phyloP scores from a whole-genome alignment of 2,329 filamentous ascomycete species.

The Cordyceps fumosorosea region DNA sequence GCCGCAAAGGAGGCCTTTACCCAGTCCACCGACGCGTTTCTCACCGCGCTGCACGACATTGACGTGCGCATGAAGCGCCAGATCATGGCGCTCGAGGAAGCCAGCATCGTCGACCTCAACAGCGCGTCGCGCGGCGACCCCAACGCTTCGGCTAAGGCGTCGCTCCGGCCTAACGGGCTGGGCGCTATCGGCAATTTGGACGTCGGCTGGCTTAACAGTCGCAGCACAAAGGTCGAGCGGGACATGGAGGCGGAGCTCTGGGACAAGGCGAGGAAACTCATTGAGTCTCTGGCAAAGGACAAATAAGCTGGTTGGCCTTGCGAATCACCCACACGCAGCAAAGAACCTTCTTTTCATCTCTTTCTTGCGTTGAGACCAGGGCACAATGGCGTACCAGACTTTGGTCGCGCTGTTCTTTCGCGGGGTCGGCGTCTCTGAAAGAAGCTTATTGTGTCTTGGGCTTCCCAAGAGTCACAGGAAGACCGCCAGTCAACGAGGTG shows the following conservation, averaged over 20 bases:
- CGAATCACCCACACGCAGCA: not conserved
- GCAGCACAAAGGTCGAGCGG: slow-evolving; percentile 72
- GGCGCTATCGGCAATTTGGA: slow-evolving; percentile 60
- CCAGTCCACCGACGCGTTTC: slow-evolving; percentile 57
- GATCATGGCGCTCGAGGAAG: slow-evolving; percentile 75
- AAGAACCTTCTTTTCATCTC: not conserved
- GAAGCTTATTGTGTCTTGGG: too few relatives aligned
- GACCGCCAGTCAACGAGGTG: too few relatives aligned
- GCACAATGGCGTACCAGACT: too few relatives aligned
- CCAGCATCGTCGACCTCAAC: slow-evolving; percentile 58
- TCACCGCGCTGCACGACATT: slow-evolving; percentile 65
- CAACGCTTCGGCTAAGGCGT: slow-evolving; percentile 32
- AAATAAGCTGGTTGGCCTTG: not conserved
- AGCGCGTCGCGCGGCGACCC: slow-evolving; percentile 26
- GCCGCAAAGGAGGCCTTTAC: slow-evolving; percentile 53
- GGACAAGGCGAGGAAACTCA: slow-evolving; percentile 35
- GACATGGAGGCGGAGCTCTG: slow-evolving; percentile 81
- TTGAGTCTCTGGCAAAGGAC: slow-evolving; percentile 27
- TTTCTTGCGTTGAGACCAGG: not conserved
- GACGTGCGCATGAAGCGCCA: slow-evolving; percentile 59
- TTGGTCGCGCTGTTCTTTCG: too few relatives aligned
- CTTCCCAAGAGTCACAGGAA: too few relatives aligned
- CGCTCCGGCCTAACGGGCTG: slow-evolving; percentile 47
- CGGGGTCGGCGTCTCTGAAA: too few relatives aligned
- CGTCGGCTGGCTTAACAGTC: slow-evolving; percentile 83